phyloP scores from a whole-genome alignment of 2,329 filamentous ascomycete genomes.

The Ophiocordyceps camponoti-floridani region DNA sequence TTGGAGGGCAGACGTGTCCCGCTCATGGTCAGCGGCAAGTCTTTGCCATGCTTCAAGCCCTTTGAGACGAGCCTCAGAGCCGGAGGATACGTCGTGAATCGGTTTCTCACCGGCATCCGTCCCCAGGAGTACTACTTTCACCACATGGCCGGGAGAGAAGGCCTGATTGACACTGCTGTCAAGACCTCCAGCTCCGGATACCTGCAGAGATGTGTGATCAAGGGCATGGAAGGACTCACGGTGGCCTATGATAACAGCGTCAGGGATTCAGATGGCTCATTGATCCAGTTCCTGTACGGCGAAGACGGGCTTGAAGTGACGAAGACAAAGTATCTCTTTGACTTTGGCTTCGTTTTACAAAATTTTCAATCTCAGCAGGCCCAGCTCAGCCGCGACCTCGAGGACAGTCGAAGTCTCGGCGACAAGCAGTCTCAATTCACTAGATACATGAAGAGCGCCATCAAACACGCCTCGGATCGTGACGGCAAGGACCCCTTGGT shows the following conservation, averaged over 20 bases:
- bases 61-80: conserved; percentile 81
- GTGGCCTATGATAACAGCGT: conserved; percentile 91
- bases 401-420: conserved; percentile 25
- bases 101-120: conserved; percentile 93
- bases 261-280: conserved; percentile 77
- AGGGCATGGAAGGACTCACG: conserved; percentile 89
- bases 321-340: conserved; percentile 77
- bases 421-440: conserved; percentile 36
- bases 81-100: conserved; percentile 83
- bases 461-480: conserved; percentile 49
- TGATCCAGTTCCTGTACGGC: conserved; percentile 91
- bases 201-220: conserved; percentile 89
- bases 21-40: conserved; percentile 95
- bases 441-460: conserved; percentile 65
- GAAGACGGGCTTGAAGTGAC: conserved; percentile 91
- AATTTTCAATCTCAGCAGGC: conserved; percentile 71
- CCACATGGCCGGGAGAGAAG: conserved; percentile 97
- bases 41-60: conserved; percentile 80
- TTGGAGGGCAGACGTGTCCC: conserved; percentile 88
- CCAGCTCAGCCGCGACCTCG: conserved; percentile 48
- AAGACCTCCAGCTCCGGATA: conserved; percentile 97
- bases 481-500: conserved; percentile 58
- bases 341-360: conserved; percentile 79
- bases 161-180: conserved; percentile 95
- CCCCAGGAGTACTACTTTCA: conserved; percentile 99